These are phyloP conservation scores for Rutstroemia sp. DNA, from an alignment of 2,329 filamentous ascomycete species.

Conservation along the genomic window DNA sequence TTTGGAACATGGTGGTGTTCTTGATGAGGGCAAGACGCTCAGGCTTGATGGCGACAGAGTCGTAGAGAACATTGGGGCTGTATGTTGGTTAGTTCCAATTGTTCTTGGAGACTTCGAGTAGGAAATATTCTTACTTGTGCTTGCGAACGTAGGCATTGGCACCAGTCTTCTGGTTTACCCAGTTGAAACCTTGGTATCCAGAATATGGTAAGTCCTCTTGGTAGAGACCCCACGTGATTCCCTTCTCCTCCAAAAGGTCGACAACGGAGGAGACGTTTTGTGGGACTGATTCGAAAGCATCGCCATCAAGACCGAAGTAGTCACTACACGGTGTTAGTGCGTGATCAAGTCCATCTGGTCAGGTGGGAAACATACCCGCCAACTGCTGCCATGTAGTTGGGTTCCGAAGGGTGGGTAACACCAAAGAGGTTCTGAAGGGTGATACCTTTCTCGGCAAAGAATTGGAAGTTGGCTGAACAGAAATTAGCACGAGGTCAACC, in stretches of 20 bases:
- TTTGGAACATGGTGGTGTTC: slow-evolving; percentile 62
- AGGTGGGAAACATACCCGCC: slow-evolving; percentile 38
- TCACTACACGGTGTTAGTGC: slow-evolving; percentile 11
- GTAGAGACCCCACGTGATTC: slow-evolving; percentile 64
- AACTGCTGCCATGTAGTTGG: slow-evolving; percentile 65
- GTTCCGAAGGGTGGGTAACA: slow-evolving; percentile 66
- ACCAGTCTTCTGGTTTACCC: slow-evolving; percentile 56
- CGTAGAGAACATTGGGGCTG: slow-evolving; percentile 51
- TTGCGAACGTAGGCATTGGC: slow-evolving; percentile 76
- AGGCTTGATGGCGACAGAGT: slow-evolving; percentile 51
- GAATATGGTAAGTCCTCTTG: slow-evolving; percentile 71
- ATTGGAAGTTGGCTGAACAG: slow-evolving; percentile 43
- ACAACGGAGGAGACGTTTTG: slow-evolving; percentile 57
- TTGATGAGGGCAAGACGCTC: slow-evolving; percentile 63
- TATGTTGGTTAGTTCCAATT: background rate
- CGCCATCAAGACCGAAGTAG: slow-evolving; percentile 65
- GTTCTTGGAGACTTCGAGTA: background rate
- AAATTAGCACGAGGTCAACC: slow-evolving; percentile 25
- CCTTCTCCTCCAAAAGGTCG: slow-evolving; percentile 59
- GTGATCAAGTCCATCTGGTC: background rate
- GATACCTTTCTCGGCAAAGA: slow-evolving; percentile 54
- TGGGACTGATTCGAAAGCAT: slow-evolving; percentile 52
- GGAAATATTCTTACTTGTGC: slow-evolving; percentile 51
- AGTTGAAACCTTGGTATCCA: slow-evolving; percentile 60
- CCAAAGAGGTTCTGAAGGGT: slow-evolving; percentile 52